Conservation (phyloP, 208 protist genomes). For the Trypanosoma cruzi region DNA sequence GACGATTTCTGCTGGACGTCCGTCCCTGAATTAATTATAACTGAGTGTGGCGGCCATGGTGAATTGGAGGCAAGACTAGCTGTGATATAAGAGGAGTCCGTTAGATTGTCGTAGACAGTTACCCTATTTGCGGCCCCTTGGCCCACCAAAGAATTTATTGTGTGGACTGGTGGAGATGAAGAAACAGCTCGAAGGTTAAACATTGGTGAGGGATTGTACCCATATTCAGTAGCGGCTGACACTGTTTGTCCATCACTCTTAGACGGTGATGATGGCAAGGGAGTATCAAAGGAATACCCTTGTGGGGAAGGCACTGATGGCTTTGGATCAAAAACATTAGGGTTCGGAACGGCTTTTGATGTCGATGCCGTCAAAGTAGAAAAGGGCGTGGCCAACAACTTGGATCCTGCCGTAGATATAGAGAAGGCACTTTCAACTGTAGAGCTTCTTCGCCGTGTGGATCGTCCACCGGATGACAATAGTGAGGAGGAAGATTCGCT, state of each 20-base stretch:
- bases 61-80: no score
- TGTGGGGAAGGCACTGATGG: neutral
- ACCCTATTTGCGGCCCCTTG: no score
- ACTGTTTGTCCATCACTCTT: no score
- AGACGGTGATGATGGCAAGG: neutral
- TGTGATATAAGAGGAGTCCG: no score
- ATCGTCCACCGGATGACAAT: constrained; percentile 4
- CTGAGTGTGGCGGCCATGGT: no score
- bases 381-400: neutral
- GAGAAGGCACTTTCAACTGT: constrained; percentile 10
- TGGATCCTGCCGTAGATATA: neutral
- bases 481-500: neutral
- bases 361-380: neutral
- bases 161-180: no score
- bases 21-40: no score
- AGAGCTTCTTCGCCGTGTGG: neutral
- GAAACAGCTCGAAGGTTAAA: no score
- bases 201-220: neutral
- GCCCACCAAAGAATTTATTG: no score
- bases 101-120: no score
- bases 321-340: no score
- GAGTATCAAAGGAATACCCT: neutral
- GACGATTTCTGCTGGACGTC: no score
- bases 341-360: neutral
- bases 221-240: neutral